phyloP scores from a whole-genome alignment of 768 basidiomycete genomes.

The Boletus subparvulus region DNA sequence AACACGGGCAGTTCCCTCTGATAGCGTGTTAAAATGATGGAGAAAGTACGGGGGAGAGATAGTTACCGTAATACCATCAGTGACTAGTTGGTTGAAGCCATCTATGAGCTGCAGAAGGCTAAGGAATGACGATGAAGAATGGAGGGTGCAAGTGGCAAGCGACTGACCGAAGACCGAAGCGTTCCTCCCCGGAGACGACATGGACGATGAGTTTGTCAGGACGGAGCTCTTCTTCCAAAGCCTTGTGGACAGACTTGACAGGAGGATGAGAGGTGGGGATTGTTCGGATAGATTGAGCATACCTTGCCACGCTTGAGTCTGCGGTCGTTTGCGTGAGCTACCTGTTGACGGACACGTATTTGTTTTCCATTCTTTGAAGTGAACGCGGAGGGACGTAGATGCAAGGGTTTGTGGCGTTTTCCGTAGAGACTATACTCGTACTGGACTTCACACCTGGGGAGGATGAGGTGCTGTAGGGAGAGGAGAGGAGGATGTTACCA shows the following conservation, averaged over 20 bases:
- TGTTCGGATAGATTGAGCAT: slow-evolving; percentile 9
- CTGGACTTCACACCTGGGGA: slow-evolving; percentile 73
- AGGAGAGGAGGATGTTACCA: slow-evolving; percentile 45
- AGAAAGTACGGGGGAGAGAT: not conserved
- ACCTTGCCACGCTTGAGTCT: slow-evolving; percentile 57
- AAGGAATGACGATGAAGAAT: not conserved
- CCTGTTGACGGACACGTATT: slow-evolving; percentile 51
- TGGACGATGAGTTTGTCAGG: slow-evolving; percentile 55
- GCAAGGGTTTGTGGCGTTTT: slow-evolving; percentile 47
- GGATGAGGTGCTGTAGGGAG: not conserved
- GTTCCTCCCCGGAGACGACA: slow-evolving; percentile 59
- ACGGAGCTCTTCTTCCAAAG: slow-evolving; percentile 70
- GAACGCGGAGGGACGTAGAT: slow-evolving; percentile 55
- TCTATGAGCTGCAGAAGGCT: slow-evolving; percentile 76
- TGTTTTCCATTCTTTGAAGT: slow-evolving; percentile 55
- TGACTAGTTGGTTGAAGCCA: slow-evolving; percentile 53
- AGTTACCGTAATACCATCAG: slow-evolving; percentile 51
- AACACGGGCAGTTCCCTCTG: slow-evolving; percentile 87
- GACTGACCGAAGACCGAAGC: slow-evolving; percentile 72
- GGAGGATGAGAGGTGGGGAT: not conserved
- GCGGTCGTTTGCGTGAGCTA: slow-evolving; percentile 56
- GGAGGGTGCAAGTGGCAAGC: not conserved
- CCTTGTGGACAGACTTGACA: slow-evolving; percentile 67
- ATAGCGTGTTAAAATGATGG: not conserved
- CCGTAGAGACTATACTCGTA: slow-evolving; percentile 74